Evolutionary conservation across 2,329 filamentous ascomycete genomes (phyloP).

Genomic region (Calcarisporium arbuscula): DNA sequence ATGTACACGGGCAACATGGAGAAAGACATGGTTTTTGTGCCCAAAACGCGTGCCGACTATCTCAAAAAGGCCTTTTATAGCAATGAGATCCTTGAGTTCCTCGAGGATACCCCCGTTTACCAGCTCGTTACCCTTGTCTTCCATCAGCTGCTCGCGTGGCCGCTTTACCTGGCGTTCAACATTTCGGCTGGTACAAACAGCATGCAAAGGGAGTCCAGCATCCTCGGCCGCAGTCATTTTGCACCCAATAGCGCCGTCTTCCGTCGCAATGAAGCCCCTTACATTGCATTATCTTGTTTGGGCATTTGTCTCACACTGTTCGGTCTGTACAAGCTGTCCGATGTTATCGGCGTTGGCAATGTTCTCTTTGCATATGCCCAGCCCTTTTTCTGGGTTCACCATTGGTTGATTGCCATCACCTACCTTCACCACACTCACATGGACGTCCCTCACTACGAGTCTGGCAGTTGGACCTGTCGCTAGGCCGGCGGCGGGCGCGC

Average conservation of each 20-base stretch:
- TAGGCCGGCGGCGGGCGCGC: too few relatives aligned
- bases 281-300: conserved; percentile 53
- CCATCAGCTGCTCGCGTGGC: conserved; percentile 62
- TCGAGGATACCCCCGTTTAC: conserved; percentile 58
- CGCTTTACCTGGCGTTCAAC: conserved; percentile 57
- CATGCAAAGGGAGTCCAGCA: too few relatives aligned
- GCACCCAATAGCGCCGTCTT: conserved; percentile 57
- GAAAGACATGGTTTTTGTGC: conserved; percentile 55
- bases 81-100: conserved; percentile 45
- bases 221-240: conserved; percentile 54
- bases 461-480: conserved; percentile 54
- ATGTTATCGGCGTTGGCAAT: conserved; percentile 36
- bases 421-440: conserved; percentile 56
- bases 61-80: conserved; percentile 1
- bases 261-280: conserved; percentile 48
- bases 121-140: conserved; percentile 47
- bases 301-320: conserved; percentile 47
- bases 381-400: conserved; percentile 64
- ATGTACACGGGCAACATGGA: conserved; percentile 61
- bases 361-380: conserved; percentile 54
- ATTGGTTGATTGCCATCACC: conserved; percentile 69
- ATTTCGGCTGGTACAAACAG: conserved; percentile 41
- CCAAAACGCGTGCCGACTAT: conserved; percentile 4
- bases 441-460: conserved; percentile 40
- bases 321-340: conserved; percentile 49